Conservation (phyloP, 192 early-diverging fungal genomes). For the Coemansia sp. region DNA sequence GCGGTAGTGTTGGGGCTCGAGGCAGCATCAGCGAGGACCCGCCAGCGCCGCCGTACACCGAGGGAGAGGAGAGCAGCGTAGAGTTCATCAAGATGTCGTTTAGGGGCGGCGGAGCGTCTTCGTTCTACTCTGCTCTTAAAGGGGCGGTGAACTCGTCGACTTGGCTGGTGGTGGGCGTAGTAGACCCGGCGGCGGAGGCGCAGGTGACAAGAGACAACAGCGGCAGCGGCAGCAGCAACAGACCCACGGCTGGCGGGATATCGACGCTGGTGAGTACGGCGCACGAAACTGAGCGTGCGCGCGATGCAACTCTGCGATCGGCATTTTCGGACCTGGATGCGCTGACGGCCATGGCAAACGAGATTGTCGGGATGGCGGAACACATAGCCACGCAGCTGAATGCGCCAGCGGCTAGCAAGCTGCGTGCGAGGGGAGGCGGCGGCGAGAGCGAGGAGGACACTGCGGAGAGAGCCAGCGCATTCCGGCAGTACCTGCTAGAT, state of each 20-base stretch:
- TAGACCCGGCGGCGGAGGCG: not conserved
- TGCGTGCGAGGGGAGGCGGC: conserved; percentile 18
- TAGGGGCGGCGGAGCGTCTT: conserved; percentile 64
- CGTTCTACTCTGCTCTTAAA: conserved; percentile 66
- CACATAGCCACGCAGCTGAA: conserved; percentile 52
- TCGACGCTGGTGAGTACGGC: conserved; percentile 56
- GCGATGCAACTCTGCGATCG: conserved; percentile 67
- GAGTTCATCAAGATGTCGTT: conserved; percentile 73
- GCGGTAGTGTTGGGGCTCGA: not conserved
- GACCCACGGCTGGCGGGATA: conserved; percentile 35
- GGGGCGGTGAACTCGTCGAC: conserved; percentile 58
- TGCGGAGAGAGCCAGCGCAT: conserved; percentile 29
- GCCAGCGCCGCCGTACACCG: conserved; percentile 2
- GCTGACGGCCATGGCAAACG: conserved; percentile 81
- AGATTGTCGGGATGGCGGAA: conserved; percentile 73
- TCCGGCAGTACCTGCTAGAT: conserved; percentile 69
- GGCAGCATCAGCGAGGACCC: conserved; percentile 9
- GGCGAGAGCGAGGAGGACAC: conserved; percentile 36
- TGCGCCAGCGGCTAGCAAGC: conserved; percentile 45
- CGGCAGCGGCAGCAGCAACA: conserved; percentile 18
- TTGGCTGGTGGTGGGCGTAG: conserved; percentile 55
- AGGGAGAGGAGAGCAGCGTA: conserved; percentile 10
- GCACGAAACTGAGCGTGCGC: conserved; percentile 63
- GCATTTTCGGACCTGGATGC: conserved; percentile 89
- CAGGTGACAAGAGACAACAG: not conserved